Evolutionary conservation across 1,284 basidiomycete species (phyloP).

Genomic region (Inonotus obliquus): DNA sequence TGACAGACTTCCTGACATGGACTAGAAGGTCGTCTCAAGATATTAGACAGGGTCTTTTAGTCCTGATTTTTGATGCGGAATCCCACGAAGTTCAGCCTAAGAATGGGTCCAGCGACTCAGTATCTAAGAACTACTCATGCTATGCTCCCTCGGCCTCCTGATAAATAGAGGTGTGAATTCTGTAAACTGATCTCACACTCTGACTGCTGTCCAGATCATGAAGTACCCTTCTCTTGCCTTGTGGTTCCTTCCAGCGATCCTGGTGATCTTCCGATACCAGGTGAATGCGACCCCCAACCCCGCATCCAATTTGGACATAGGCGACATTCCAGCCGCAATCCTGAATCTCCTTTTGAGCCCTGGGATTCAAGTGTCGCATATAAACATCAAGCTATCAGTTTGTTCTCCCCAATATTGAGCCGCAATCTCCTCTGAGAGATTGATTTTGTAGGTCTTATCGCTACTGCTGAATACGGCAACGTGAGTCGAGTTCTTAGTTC

Average conservation of each 20-base stretch:
- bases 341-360: constrained; percentile 8
- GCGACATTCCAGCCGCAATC: constrained; percentile 13
- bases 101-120: neutral
- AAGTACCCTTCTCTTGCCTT: neutral
- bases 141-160: neutral
- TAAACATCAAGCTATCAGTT: constrained; percentile 9
- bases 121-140: neutral
- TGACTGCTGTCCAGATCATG: neutral
- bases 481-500: constrained; percentile 2
- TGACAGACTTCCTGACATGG: neutral
- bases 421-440: neutral
- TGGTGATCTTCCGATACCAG: neutral
- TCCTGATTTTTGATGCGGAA: neutral
- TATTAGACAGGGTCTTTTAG: too few relatives aligned
- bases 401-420: neutral
- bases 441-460: constrained; percentile 1
- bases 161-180: neutral
- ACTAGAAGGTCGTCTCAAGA: neutral
- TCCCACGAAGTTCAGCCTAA: neutral
- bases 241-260: neutral
- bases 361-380: constrained; percentile 11
- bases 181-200: neutral
- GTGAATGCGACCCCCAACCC: neutral
- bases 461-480: constrained; percentile 15
- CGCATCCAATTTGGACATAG: neutral